These are phyloP conservation scores for Aspergillus clavatus DNA, from an alignment of 2,329 filamentous ascomycete species.

Conservation along the genomic window DNA sequence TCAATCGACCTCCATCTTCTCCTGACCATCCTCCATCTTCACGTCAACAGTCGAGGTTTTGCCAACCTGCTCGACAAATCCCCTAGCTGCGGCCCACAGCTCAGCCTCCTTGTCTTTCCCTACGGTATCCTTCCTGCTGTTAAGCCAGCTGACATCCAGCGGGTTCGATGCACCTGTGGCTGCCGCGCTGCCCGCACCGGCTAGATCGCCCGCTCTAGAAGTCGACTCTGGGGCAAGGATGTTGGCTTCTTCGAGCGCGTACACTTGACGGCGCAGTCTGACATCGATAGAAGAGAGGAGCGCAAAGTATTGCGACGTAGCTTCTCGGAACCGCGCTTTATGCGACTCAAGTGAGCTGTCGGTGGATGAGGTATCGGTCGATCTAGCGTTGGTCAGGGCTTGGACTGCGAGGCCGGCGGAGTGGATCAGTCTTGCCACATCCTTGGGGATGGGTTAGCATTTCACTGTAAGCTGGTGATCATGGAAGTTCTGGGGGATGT, in stretches of 20 bases:
- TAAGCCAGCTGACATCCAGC: slow-evolving; percentile 84
- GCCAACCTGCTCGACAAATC: slow-evolving; percentile 47
- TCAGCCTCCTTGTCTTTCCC: slow-evolving; percentile 80
- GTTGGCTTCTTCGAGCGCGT: slow-evolving; percentile 74
- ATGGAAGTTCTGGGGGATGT: not conserved
- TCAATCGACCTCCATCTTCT: slow-evolving; percentile 41
- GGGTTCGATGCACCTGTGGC: slow-evolving; percentile 45
- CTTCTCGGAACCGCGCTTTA: slow-evolving; percentile 55
- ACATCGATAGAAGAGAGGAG: slow-evolving; percentile 71
- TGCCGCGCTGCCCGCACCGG: slow-evolving; percentile 25
- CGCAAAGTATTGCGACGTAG: slow-evolving; percentile 59
- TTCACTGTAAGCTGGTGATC: not conserved
- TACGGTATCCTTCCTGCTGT: slow-evolving; percentile 76
- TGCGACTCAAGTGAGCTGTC: slow-evolving; percentile 49
- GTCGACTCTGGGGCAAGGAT: slow-evolving; percentile 55
- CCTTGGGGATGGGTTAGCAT: slow-evolving; percentile 26
- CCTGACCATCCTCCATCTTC: slow-evolving; percentile 18
- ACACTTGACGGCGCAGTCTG: slow-evolving; percentile 67
- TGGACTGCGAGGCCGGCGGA: slow-evolving; percentile 60
- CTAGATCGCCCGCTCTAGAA: slow-evolving; percentile 28
- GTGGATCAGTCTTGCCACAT: slow-evolving; percentile 52
- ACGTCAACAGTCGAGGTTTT: slow-evolving; percentile 5
- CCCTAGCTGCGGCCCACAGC: slow-evolving; percentile 61
- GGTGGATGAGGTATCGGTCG: slow-evolving; percentile 28
- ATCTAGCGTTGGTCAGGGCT: slow-evolving; percentile 53